Evolutionary conservation across 805 yeast genomes (phyloP).

Genomic region (Kodamaea kaohsiungensis): DNA sequence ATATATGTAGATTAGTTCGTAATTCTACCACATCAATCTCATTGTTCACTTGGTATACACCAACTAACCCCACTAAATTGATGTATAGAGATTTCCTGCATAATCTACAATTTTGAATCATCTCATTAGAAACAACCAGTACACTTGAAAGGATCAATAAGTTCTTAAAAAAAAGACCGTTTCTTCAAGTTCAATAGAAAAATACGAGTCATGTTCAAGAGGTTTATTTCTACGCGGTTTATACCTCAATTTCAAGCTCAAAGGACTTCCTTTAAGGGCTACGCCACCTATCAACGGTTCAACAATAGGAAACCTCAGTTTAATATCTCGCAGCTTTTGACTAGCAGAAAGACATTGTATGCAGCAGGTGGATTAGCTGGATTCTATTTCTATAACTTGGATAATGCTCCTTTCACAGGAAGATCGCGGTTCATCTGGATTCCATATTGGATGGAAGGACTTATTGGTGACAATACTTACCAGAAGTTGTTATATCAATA

Average conservation of each 20-base stretch:
- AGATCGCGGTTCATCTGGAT: slow-evolving; percentile 72
- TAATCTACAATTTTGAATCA: too few species aligned
- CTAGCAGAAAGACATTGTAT: slow-evolving; percentile 36
- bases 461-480: slow-evolving; percentile 66
- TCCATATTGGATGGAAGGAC: slow-evolving; percentile 61
- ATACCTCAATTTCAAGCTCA: neutral
- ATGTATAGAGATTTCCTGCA: too few species aligned
- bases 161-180: neutral
- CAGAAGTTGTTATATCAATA: slow-evolving; percentile 58
- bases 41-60: too few species aligned
- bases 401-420: slow-evolving; percentile 80
- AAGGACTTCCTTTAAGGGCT: slow-evolving; percentile 8
- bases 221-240: neutral
- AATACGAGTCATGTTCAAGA: neutral
- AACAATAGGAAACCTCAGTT: slow-evolving; percentile 9
- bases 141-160: too few species aligned
- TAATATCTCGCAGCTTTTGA: neutral
- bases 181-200: neutral
- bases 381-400: slow-evolving; percentile 45
- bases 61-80: too few species aligned
- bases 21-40: too few species aligned
- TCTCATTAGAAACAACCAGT: too few species aligned
- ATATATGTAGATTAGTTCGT: too few species aligned
- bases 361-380: slow-evolving; percentile 16
- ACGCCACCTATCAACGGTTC: slow-evolving; percentile 43